These are phyloP conservation scores for Diospyros kaki DNA, from an alignment of 148 eudicot species.

Conservation along the genomic window DNA sequence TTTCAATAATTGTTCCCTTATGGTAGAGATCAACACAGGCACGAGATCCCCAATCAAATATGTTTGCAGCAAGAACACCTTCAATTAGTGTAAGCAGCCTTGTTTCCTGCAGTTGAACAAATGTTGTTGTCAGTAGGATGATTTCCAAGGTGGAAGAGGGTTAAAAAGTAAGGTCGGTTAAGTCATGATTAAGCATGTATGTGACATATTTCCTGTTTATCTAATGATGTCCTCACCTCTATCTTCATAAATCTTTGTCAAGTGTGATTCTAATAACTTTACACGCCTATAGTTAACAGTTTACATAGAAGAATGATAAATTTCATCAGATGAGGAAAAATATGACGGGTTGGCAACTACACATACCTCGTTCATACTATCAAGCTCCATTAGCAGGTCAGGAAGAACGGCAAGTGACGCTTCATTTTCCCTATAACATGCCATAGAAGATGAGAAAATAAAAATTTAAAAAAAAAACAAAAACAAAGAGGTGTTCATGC, in stretches of 20 bases:
- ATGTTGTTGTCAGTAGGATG: slow-evolving; percentile 4
- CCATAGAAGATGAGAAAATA: background rate
- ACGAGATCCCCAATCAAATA: slow-evolving; percentile 99
- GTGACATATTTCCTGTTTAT: background rate
- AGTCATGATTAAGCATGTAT: background rate
- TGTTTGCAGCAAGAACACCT: slow-evolving; percentile 98
- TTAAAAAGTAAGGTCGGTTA: background rate
- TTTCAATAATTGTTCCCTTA: slow-evolving; percentile 94
- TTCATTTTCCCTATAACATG: slow-evolving; percentile 77
- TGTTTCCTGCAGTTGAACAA: slow-evolving; percentile 51
- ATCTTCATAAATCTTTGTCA: background rate
- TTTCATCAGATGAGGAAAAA: background rate
- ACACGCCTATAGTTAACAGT: background rate
- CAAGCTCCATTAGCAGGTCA: slow-evolving; percentile 84
- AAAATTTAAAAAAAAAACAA: background rate
- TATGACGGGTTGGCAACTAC: background rate
- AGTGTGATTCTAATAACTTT: background rate
- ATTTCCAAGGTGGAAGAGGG: background rate
- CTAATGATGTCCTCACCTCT: background rate
- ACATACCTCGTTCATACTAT: slow-evolving; percentile 81
- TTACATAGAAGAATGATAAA: background rate
- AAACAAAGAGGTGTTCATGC: background rate
- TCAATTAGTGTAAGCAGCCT: slow-evolving; percentile 81
- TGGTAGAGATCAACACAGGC: slow-evolving; percentile 99
- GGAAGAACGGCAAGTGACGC: slow-evolving; percentile 97